Evolutionary conservation across 208 protist genomes (phyloP).

Genomic region (Zelonia costaricensis): DNA sequence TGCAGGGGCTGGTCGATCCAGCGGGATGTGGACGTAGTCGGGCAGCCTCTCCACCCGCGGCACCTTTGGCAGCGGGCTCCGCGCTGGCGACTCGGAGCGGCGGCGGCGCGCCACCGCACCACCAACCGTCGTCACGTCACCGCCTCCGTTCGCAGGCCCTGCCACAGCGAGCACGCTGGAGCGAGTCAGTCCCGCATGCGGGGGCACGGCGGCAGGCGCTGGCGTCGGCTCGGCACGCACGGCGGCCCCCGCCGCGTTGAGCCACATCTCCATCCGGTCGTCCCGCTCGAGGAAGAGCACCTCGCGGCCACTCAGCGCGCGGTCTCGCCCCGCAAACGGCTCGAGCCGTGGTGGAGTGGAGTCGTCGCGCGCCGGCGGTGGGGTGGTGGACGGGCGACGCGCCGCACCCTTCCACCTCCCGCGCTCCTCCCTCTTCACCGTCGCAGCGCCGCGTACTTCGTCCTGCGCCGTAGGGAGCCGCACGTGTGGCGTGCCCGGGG

Average conservation of each 20-base stretch:
- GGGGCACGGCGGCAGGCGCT: not conserved
- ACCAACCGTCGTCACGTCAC: too few relatives aligned
- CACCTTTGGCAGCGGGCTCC: not conserved
- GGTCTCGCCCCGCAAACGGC: conserved; percentile 8
- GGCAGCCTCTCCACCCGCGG: conserved; percentile 7
- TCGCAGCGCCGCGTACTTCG: too few relatives aligned
- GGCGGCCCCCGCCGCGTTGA: conserved; percentile 17
- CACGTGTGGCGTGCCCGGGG: conserved; percentile 17
- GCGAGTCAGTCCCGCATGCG: too few relatives aligned
- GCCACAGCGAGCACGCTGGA: too few relatives aligned
- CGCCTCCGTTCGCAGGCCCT: too few relatives aligned
- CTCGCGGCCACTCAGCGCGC: conserved; percentile 15
- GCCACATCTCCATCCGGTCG: conserved; percentile 32
- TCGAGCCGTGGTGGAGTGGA: conserved; percentile 18
- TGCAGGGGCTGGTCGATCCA: not conserved
- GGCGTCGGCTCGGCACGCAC: conserved; percentile 17
- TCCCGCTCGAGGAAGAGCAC: conserved; percentile 22
- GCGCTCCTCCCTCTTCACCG: too few relatives aligned
- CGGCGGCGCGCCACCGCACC: conserved; percentile 1
- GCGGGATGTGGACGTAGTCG: conserved; percentile 41
- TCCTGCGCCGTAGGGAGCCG: conserved; percentile 12
- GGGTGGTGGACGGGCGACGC: too few relatives aligned
- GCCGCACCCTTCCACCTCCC: too few relatives aligned
- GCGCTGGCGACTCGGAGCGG: conserved; percentile 1
- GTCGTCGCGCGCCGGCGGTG: too few relatives aligned